Evolutionary conservation across 371 early-diverging fungal species (phyloP).

Genomic region (Actinomortierella wolfii): DNA sequence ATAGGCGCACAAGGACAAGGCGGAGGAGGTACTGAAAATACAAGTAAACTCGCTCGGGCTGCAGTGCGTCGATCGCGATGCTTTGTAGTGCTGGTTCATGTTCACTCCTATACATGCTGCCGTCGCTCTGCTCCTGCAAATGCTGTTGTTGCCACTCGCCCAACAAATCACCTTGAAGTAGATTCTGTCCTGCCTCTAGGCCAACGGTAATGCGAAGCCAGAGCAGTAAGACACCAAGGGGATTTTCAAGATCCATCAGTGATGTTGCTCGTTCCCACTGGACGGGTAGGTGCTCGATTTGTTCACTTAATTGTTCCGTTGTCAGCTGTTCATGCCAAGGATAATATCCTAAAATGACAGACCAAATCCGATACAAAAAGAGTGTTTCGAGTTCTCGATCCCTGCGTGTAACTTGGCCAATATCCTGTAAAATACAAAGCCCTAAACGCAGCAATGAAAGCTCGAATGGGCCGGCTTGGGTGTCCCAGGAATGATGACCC

Average conservation of each 20-base stretch:
- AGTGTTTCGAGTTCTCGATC: conserved; percentile 22
- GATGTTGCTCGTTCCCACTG: conserved; percentile 22
- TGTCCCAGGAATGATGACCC: too few species aligned
- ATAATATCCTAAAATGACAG: conserved; percentile 19
- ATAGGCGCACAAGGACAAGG: conserved; percentile 23
- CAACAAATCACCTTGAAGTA: too few species aligned
- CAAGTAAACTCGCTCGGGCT: conserved; percentile 20
- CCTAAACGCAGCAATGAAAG: conserved; percentile 21
- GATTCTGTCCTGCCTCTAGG: conserved; percentile 14
- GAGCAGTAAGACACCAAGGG: conserved; percentile 27
- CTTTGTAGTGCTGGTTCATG: neutral
- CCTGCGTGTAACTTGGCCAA: conserved; percentile 13
- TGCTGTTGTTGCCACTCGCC: too few species aligned
- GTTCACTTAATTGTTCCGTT: conserved; percentile 5
- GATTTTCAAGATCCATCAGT: conserved; percentile 25
- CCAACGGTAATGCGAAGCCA: conserved; percentile 43
- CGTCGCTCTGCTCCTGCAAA: neutral
- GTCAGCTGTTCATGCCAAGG: conserved; percentile 5
- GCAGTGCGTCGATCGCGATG: too few species aligned
- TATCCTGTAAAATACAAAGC: conserved; percentile 16
- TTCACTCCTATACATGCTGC: neutral
- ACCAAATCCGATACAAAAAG: conserved; percentile 24
- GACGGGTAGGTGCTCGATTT: conserved; percentile 14
- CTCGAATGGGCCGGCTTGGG: too few species aligned
- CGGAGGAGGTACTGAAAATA: conserved; percentile 28